Base-by-base conservation (phyloP, 345 rosid species). In the Pugionium dolabratum region DNA sequence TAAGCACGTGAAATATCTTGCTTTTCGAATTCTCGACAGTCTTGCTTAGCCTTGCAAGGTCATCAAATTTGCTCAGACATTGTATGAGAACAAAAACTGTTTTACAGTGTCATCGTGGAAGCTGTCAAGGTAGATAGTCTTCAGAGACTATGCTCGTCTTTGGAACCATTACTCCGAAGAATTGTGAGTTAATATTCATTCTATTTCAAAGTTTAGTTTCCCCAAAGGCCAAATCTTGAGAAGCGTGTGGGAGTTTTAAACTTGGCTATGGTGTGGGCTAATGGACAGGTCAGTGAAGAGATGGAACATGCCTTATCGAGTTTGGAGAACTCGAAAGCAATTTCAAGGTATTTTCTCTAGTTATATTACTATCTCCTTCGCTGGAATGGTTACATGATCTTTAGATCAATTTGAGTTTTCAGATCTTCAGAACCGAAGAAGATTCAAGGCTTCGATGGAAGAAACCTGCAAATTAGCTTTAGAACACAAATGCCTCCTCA, bases 131-230 rank as follows among this genome's bases (percentile, higher is more conserved):
- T 90, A 73, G 96, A 93, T 72, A 90, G 97, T 75, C 67, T 87
- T 74, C 97, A 93, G 75, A 84, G 87, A 67, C 85, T 93, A 66
- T 82, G 85, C 90, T 89, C 98, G 30, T 84, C 97, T 43, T 78
- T 93, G 87, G 98, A 93, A 81, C 98, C 98, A 64, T 59, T 93
- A 73, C 81, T 93, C 48, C 98, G 97, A 57, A 80, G 80, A 86
- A 88, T 93, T 73, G 96, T 93, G 77, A 85, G 96, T 39, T 63
- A 18, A 18, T 18, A 18, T 2, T 36, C 27, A 44, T 53, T 33
- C n/a, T 46, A 27, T 34, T 4, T n/a, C 7, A 27, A 2, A 11
- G 36, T 2, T 1, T 18, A 0, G 18, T 18, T 18, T 18, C 18
- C 18, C 18, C 18, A 18, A 18, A 18, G 18, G 18, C 18, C 18